Conservation (phyloP, 495 filamentous ascomycete species). For the Pyrenula aspistea region DNA sequence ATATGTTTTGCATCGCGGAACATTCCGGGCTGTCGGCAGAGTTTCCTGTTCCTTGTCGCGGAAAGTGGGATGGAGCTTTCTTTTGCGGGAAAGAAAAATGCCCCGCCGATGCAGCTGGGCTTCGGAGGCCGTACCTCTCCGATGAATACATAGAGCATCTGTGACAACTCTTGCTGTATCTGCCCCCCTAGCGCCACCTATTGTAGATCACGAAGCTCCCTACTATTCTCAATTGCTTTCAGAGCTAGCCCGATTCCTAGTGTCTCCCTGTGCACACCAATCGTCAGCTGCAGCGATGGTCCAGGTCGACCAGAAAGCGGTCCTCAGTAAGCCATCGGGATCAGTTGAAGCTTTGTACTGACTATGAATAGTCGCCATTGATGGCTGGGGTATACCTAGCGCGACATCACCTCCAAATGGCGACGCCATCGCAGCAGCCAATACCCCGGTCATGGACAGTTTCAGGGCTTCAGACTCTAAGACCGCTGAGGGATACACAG, state of each 20-base stretch:
- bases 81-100: conserved; percentile 4
- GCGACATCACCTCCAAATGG: conserved; percentile 67
- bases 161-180: too few relatives aligned
- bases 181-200: too few relatives aligned
- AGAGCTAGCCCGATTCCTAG: background rate
- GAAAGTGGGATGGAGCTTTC: conserved; percentile 6
- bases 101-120: too few relatives aligned
- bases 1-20: too few relatives aligned
- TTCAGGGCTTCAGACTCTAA: conserved; percentile 50
- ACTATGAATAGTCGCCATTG: conserved; percentile 68
- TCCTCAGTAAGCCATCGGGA: conserved; percentile 82
- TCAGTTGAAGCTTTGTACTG: conserved; percentile 3
- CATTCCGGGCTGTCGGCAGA: background rate
- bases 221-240: too few relatives aligned
- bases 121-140: too few relatives aligned
- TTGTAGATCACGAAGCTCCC: too few relatives aligned
- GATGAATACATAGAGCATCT: too few relatives aligned
- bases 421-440: conserved; percentile 85
- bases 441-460: conserved; percentile 84
- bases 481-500: conserved; percentile 65
- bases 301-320: conserved; percentile 80
- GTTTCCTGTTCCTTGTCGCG: background rate
- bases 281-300: conserved; percentile 46
- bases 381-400: conserved; percentile 89
- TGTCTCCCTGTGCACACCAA: background rate